Evolutionary conservation across 1,284 basidiomycete species (phyloP).

Genomic region (Tausonia pullulans): DNA sequence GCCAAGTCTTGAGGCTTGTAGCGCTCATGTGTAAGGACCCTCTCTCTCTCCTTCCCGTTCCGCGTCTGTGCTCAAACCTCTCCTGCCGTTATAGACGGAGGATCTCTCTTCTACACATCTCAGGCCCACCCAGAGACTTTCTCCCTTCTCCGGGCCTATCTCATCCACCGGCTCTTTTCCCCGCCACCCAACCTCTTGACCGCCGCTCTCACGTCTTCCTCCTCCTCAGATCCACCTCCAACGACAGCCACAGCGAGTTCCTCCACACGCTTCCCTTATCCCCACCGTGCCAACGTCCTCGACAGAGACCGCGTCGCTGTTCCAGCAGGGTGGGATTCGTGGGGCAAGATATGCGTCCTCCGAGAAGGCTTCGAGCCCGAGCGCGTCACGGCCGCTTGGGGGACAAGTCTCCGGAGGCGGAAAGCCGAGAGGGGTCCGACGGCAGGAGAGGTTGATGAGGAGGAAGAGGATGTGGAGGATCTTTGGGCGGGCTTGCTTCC

Average conservation of each 20-base stretch:
- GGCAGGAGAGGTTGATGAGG: constrained; percentile 38
- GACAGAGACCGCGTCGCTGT: constrained; percentile 86
- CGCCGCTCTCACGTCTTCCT: constrained; percentile 20
- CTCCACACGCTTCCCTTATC: constrained; percentile 72
- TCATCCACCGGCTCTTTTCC: constrained; percentile 73
- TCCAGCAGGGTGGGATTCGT: constrained; percentile 93
- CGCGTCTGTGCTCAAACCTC: not conserved
- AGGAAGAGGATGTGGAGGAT: constrained; percentile 28
- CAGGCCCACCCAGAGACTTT: constrained; percentile 62
- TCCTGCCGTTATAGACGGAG: constrained; percentile 54
- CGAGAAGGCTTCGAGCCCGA: constrained; percentile 83
- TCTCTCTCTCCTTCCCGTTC: constrained; percentile 18
- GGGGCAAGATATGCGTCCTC: constrained; percentile 87
- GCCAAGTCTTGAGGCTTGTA: constrained; percentile 84
- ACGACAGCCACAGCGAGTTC: constrained; percentile 37
- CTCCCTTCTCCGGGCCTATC: constrained; percentile 69
- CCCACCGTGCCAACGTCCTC: constrained; percentile 74
- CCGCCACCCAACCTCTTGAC: constrained; percentile 46
- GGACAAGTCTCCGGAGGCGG: not conserved
- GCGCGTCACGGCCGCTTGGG: constrained; percentile 38
- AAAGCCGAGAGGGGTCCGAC: too few species aligned
- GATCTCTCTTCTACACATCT: constrained; percentile 82
- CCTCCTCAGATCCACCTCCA: constrained; percentile 3
- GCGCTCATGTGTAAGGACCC: constrained; percentile 69
- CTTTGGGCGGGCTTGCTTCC: constrained; percentile 34